These are phyloP conservation scores for Colletotrichum melonis DNA, from an alignment of 2,329 filamentous ascomycete species.

Conservation along the genomic window DNA sequence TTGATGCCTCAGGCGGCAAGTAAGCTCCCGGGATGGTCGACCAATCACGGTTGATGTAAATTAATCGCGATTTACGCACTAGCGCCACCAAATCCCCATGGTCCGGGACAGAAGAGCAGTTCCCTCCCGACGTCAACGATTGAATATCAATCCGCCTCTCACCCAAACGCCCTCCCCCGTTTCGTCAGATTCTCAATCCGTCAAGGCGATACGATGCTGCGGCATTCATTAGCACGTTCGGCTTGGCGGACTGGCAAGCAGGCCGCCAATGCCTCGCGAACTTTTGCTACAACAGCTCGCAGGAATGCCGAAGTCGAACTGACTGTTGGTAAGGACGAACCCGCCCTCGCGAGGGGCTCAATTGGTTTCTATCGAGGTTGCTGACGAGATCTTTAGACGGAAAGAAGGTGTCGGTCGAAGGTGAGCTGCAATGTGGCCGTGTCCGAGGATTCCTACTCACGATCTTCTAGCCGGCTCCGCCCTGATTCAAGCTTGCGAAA, in stretches of 20 bases:
- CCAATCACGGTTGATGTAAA: slow-evolving; percentile 58
- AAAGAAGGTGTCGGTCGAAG: slow-evolving; percentile 98
- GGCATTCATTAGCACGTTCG: slow-evolving; percentile 75
- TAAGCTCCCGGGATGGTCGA: slow-evolving; percentile 26
- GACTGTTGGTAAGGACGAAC: slow-evolving; percentile 78
- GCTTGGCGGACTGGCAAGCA: slow-evolving; percentile 73
- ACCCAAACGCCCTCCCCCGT: slow-evolving; percentile 39
- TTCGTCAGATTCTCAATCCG: slow-evolving; percentile 57
- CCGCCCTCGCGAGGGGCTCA: slow-evolving; percentile 36
- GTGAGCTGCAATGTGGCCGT: slow-evolving; percentile 56
- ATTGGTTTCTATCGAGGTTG: slow-evolving; percentile 42
- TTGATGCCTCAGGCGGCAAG: slow-evolving; percentile 51
- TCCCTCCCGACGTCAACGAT: slow-evolving; percentile 53
- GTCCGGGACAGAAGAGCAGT: slow-evolving; percentile 48
- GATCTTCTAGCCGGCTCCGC: slow-evolving; percentile 83
- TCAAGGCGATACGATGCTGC: slow-evolving; percentile 75
- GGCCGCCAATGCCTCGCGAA: slow-evolving; percentile 72
- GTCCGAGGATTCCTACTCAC: slow-evolving; percentile 34
- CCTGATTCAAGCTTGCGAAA: slow-evolving; percentile 98
- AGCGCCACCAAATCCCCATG: slow-evolving; percentile 49
- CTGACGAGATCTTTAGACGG: slow-evolving; percentile 74
- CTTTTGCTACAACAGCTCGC: slow-evolving; percentile 83
- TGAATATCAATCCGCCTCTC: slow-evolving; percentile 50
- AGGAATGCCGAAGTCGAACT: slow-evolving; percentile 94
- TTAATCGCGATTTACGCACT: slow-evolving; percentile 52